These are phyloP conservation scores for Peronospora destructor DNA, from an alignment of 352 stramenopile species.

Conservation along the genomic window DNA sequence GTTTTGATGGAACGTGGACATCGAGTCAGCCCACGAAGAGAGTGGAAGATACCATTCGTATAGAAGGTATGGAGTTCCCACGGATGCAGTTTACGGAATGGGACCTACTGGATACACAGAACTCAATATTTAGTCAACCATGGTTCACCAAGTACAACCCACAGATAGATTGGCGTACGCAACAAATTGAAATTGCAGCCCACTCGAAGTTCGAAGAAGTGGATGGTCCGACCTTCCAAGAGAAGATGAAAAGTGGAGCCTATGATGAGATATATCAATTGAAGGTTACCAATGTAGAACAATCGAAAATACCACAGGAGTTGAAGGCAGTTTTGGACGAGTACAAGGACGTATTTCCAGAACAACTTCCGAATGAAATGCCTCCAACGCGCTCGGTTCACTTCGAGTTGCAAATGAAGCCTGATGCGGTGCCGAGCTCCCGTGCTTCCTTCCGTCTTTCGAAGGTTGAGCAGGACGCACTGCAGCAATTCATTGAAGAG, in stretches of 20 bases:
- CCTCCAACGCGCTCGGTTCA: constrained; percentile 10
- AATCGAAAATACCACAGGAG: not conserved
- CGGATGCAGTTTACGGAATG: constrained; percentile 12
- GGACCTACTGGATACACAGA: constrained; percentile 7
- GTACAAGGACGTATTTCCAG: constrained; percentile 12
- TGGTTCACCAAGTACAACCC: constrained; percentile 12
- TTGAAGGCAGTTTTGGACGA: not conserved
- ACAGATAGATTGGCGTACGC: constrained; percentile 7
- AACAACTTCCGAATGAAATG: constrained; percentile 9
- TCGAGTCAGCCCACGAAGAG: constrained; percentile 3
- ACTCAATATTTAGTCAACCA: constrained; percentile 16
- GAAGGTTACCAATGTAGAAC: constrained; percentile 5
- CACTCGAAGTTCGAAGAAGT: constrained; percentile 1
- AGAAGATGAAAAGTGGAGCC: not conserved
- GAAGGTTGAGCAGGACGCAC: constrained; percentile 4
- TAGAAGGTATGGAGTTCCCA: constrained; percentile 10
- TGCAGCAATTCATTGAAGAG: constrained; percentile 11
- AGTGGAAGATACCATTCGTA: constrained; percentile 8
- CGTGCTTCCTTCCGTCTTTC: constrained; percentile 12
- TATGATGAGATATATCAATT: constrained; percentile 11
- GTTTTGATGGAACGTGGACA: constrained; percentile 7
- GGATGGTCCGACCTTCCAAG: constrained; percentile 7
- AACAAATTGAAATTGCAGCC: constrained; percentile 4
- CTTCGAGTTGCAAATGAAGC: constrained; percentile 22
- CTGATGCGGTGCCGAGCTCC: constrained; percentile 8